Evolutionary conservation across 2,329 filamentous ascomycete genomes (phyloP).

Genomic region (Nothomitra cinnamomea): DNA sequence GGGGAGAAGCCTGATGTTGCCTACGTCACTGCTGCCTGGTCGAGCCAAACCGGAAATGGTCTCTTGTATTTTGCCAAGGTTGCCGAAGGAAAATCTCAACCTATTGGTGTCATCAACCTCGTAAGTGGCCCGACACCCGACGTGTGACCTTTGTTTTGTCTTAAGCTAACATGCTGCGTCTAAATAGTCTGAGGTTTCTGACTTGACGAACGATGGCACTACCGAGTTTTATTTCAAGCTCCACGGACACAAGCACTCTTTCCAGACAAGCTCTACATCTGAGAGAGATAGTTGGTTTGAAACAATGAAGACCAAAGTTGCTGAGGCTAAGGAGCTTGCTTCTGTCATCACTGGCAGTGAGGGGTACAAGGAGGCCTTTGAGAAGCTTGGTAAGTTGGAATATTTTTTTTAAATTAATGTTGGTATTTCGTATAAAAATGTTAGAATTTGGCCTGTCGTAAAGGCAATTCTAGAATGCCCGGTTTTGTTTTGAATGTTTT

Average conservation of each 20-base stretch:
- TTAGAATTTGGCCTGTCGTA: too few species aligned
- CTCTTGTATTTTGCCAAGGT: conserved; percentile 84
- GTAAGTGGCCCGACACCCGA: conserved; percentile 33
- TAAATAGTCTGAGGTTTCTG: conserved; percentile 43
- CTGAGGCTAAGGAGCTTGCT: conserved; percentile 70
- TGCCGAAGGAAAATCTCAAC: conserved; percentile 61
- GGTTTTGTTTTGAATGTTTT: neutral
- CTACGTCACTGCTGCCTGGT: conserved; percentile 74
- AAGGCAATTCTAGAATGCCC: conserved; percentile 10
- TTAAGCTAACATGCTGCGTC: neutral
- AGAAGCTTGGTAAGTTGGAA: conserved; percentile 43
- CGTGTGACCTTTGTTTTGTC: neutral
- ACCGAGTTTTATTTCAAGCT: conserved; percentile 76
- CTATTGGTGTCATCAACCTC: conserved; percentile 69
- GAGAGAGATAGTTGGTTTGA: conserved; percentile 90
- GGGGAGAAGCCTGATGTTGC: conserved; percentile 71
- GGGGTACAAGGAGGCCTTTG: conserved; percentile 72
- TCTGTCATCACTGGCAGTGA: conserved; percentile 60
- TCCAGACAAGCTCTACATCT: conserved; percentile 58
- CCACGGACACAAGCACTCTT: conserved; percentile 79
- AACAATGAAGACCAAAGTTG: conserved; percentile 64
- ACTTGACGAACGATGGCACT: conserved; percentile 57
- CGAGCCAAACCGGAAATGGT: conserved; percentile 84
- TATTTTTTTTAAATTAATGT: conserved; percentile 31
- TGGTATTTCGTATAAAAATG: conserved; percentile 13